phyloP scores from a whole-genome alignment of 495 filamentous ascomycete genomes.

The Aeminium ludgeri region DNA sequence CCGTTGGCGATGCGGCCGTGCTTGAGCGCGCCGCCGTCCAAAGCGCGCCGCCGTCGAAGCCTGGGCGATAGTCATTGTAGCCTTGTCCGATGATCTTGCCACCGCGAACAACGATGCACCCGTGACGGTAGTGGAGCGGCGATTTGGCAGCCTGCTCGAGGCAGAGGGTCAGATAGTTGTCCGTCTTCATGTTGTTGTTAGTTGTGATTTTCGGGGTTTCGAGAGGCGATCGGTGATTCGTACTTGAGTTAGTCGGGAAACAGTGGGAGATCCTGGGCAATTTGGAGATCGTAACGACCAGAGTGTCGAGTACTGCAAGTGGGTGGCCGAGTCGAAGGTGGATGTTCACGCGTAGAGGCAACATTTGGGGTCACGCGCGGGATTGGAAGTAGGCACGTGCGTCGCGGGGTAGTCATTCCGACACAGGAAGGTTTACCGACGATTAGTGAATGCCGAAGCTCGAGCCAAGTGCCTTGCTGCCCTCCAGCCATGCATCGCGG shows the following conservation, averaged over 20 bases:
- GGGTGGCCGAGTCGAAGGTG: no score
- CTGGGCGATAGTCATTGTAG: conserved; percentile 32
- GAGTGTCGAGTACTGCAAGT: no score
- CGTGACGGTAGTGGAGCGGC: conserved; percentile 34
- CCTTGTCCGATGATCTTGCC: conserved; percentile 36
- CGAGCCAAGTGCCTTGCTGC: no score
- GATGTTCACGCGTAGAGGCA: no score
- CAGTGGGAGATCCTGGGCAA: no score
- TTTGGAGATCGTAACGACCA: no score
- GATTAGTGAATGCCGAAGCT: no score
- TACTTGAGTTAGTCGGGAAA: conserved; percentile 2
- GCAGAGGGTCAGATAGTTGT: conserved; percentile 32
- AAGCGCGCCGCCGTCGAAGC: conserved; percentile 18
- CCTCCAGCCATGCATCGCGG: no score
- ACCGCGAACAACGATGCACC: conserved; percentile 34
- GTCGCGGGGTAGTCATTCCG: no score
- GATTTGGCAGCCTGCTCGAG: conserved; percentile 35
- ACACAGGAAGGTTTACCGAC: no score
- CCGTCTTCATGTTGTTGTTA: conserved; percentile 23
- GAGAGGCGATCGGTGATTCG: background rate
- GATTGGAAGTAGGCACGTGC: no score
- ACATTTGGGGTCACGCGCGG: no score
- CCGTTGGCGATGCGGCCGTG: conserved; percentile 25
- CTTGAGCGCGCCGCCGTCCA: conserved; percentile 32
- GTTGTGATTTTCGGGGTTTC: background rate